Percentiles rank a stretch among this genome's conserved stretches.
Conservation (phyloP, 1,284 basidiomycete species). For the Retiboletus fuscus region DNA sequence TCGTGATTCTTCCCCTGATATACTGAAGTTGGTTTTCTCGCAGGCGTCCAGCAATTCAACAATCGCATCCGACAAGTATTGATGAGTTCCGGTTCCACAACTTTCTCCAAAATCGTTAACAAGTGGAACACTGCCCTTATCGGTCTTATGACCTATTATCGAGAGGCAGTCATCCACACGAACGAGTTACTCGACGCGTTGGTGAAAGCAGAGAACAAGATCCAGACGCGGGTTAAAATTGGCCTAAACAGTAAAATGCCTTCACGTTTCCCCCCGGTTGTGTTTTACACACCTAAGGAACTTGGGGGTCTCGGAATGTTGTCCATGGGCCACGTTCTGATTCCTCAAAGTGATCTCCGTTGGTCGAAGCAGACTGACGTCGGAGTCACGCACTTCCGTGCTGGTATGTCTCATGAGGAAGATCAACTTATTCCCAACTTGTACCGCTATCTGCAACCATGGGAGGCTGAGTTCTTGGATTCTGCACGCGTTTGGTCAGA, state of each 20-base stretch:
- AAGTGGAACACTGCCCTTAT: slow-evolving; percentile 99
- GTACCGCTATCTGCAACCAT: slow-evolving; percentile 98
- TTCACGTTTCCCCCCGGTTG: slow-evolving; percentile 95
- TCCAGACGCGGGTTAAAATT: slow-evolving; percentile 99
- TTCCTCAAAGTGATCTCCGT: slow-evolving; percentile 95
- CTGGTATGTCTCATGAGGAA: slow-evolving; percentile 96
- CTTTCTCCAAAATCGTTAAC: slow-evolving; percentile 99
- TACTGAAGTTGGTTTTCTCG: slow-evolving; percentile 35
- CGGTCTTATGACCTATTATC: slow-evolving; percentile 97
- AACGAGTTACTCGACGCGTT: slow-evolving; percentile 94
- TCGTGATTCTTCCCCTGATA: slow-evolving; percentile 19
- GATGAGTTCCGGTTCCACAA: slow-evolving; percentile 99
- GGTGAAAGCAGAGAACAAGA: slow-evolving; percentile 98
- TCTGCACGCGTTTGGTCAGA: slow-evolving; percentile 99
- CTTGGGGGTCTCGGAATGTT: slow-evolving; percentile 98
- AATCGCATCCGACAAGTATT: slow-evolving; percentile 96
- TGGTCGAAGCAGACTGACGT: slow-evolving; percentile 99
- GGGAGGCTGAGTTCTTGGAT: slow-evolving; percentile 99
- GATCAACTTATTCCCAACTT: slow-evolving; percentile 96
- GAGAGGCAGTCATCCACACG: slow-evolving; percentile 98
- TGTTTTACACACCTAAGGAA: slow-evolving; percentile 98
- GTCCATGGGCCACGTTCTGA: slow-evolving; percentile 98
- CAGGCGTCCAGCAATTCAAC: slow-evolving; percentile 94
- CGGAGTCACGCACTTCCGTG: slow-evolving; percentile 95
- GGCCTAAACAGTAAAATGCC: slow-evolving; percentile 99